phyloP scores from a whole-genome alignment of 768 basidiomycete genomes.

The Ramaria rubella region DNA sequence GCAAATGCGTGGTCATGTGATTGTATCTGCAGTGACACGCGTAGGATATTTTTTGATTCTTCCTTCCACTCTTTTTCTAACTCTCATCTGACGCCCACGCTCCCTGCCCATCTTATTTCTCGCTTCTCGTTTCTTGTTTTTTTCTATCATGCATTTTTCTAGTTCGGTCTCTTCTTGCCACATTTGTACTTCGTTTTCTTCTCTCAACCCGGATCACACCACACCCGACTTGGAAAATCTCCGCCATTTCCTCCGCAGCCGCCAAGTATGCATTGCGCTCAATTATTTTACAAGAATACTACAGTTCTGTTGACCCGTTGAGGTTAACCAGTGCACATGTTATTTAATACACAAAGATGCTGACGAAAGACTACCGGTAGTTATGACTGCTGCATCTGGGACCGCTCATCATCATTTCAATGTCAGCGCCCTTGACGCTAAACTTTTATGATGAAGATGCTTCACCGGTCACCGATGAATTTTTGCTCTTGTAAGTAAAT shows the following conservation, averaged over 20 bases:
- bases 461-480: too few relatives aligned
- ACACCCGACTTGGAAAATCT: neutral
- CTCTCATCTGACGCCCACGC: neutral
- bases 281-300: neutral
- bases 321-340: too few relatives aligned
- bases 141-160: constrained; percentile 2
- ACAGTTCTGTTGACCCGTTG: too few relatives aligned
- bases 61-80: neutral
- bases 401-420: too few relatives aligned
- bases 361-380: too few relatives aligned
- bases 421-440: too few relatives aligned
- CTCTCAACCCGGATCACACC: neutral
- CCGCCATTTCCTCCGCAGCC: neutral
- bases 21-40: constrained; percentile 10
- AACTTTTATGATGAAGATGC: too few relatives aligned
- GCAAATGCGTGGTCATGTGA: constrained; percentile 86
- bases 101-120: constrained; percentile 1
- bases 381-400: too few relatives aligned
- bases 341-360: too few relatives aligned
- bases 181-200: neutral
- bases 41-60: neutral
- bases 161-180: neutral
- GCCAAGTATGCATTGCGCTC: neutral
- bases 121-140: constrained; percentile 8
- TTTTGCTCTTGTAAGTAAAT: too few relatives aligned